Percentiles rank a stretch among this genome's conserved stretches.
Evolutionary conservation across 345 rosid genomes (phyloP).

Genomic region (Cochlearia excelsa): DNA sequence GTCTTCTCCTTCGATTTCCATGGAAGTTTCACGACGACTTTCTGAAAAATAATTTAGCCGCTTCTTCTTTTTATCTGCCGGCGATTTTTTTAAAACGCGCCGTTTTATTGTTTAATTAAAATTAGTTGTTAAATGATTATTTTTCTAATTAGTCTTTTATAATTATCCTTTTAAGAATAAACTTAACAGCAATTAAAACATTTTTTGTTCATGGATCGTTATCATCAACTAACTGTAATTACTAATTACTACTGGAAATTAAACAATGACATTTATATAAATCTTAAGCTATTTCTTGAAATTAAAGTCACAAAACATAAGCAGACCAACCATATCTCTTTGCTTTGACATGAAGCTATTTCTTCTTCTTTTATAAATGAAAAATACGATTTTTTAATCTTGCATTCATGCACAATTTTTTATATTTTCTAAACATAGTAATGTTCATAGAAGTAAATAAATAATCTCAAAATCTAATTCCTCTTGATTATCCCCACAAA

Average conservation of each 20-base stretch:
- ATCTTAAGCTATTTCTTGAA: background rate
- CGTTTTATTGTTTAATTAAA: too few species aligned
- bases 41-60: too few species aligned
- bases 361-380: background rate
- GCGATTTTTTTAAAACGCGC: too few species aligned
- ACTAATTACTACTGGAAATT: too few species aligned
- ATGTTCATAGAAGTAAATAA: conserved; percentile 4
- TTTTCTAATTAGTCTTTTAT: too few species aligned
- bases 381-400: background rate
- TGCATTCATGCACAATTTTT: conserved; percentile 4
- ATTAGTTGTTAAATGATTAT: too few species aligned
- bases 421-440: background rate
- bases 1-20: conserved; percentile 74
- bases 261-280: too few species aligned
- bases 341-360: conserved; percentile 23
- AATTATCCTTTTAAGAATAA: too few species aligned
- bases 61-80: too few species aligned
- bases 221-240: too few species aligned
- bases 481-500: background rate
- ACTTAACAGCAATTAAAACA: too few species aligned
- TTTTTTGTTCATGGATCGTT: too few species aligned
- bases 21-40: conserved; percentile 12
- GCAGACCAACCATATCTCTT: conserved; percentile 12
- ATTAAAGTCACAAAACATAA: conserved; percentile 4
- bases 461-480: background rate